Base-by-base conservation (phyloP, 2,329 filamentous ascomycete species). In the Epichloe glyceriae region DNA sequence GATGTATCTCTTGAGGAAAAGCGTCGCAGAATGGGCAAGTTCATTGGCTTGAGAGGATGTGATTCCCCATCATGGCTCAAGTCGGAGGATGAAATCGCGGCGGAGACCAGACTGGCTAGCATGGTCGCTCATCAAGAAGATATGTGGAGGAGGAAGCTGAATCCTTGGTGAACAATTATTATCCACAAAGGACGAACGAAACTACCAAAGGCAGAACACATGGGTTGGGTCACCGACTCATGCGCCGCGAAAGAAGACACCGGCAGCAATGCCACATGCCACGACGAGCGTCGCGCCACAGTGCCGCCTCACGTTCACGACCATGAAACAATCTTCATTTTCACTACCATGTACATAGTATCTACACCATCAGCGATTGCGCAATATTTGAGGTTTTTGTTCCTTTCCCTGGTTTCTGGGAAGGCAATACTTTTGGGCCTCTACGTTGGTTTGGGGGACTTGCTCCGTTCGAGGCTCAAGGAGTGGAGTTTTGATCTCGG, bases 21-120 rank as follows among this genome's bases (percentile, higher is more conserved):
- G 72, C 73, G 85, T 54, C 71, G 84, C 54, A 81, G 82, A 67
- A 79, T 88, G 61, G 85, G 85, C 44, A 73, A 78, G 57, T 89
- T 89, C 57, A 87, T 88, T 61, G 85, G 85, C 12, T 69, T 89
- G 51, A 69, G 79, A 47, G 84, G 82, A 2, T 73, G 71, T 54
- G 68, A 73, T 39, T 63, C 62, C 17, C 70, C 71, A 26, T 46
- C 54, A 48, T 50, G 62, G 46, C 55, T 67, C 54, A 69, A 66
- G 61, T 67, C 66, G 8, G 71, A 77, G 57, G 72, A 76, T 37
- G 71, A 78, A 55, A 70, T 78, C 51, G 56, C 67, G 44, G 68
- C 69, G 48, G 69, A 71, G 50, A 73, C 70, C 8, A 60, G 70
- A 39, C 60, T 62, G 49, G 67, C 67, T 8, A 62, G 60, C 2